Evolutionary conservation across 139 green algal species (phyloP), one percentile per base, ranked within the genome.

Genomic region (Microglena sp.): DNA sequence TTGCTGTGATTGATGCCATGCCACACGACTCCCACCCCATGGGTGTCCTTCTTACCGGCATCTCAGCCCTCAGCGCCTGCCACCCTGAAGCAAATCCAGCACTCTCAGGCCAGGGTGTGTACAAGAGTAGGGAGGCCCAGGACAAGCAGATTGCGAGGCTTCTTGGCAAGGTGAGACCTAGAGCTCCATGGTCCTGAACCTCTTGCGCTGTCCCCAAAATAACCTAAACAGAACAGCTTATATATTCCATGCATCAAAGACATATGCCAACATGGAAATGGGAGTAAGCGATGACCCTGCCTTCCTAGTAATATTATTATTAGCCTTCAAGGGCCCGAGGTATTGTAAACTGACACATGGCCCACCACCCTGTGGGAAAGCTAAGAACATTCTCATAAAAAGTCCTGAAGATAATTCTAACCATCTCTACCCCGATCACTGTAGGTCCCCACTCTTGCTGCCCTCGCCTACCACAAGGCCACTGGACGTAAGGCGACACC

Each of bases 131-230:
- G 27, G 85, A 90, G 64, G 82, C 95, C 50, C 87, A 95, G 69
- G 92, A 97, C 78, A 95, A 97, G 79, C 92, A 99, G 83, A 96
- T 98, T 64, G 90, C 92, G 58, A 75, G 93, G 1, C 83, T 98
- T 24, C 58, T 95, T 2, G 88, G 80, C 50, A 95, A 95, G 80
- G 83, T 85, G 66, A 27, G 70, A 62, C 6, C n/a, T n/a, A n/a
- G n/a, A n/a, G n/a, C n/a, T 28, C 33, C 8, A 78, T 86, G 31
- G 75, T 50, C 33, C 57, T 11, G 36, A 33, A 5, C n/a, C 5
- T 55, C n/a, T n/a, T n/a, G n/a, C n/a, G n/a, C n/a, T n/a, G n/a
- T n/a, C n/a, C n/a, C n/a, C n/a, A n/a, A n/a, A n/a, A n/a, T n/a
- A n/a, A n/a, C n/a, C n/a, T n/a, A n/a, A n/a, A n/a, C n/a, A n/a